A percentile compares a stretch with the other conserved stretches of the same genome.
phyloP scores from a whole-genome alignment of 345 rosid species.

The Eucalyptus regnans region DNA sequence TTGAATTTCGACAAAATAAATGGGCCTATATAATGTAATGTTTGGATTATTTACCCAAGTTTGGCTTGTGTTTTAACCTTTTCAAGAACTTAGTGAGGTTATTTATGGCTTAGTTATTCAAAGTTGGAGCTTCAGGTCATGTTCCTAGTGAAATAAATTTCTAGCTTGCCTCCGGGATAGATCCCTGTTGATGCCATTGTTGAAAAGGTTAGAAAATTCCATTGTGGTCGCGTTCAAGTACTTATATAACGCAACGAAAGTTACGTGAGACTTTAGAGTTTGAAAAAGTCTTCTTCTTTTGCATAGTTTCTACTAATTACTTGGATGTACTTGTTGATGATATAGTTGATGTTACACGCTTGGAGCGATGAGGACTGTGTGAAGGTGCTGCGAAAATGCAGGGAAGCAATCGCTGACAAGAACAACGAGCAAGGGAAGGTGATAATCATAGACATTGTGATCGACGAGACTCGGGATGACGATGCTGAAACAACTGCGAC shows the following conservation, averaged over 20 bases:
- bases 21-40: too few relatives aligned
- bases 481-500: neutral
- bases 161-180: neutral
- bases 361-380: constrained; percentile 31
- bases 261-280: neutral
- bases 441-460: constrained; percentile 6
- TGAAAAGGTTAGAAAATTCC: neutral
- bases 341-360: constrained; percentile 19
- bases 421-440: neutral
- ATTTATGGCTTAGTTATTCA: too few relatives aligned
- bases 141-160: neutral
- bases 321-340: neutral
- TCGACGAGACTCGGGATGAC: neutral
- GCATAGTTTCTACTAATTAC: neutral
- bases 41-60: too few relatives aligned
- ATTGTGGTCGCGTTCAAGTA: neutral
- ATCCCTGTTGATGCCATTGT: neutral
- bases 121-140: neutral
- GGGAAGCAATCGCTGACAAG: constrained; percentile 10
- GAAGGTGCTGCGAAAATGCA: constrained; percentile 24
- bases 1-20: too few relatives aligned
- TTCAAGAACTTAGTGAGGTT: too few relatives aligned
- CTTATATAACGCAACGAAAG: neutral
- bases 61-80: too few relatives aligned
- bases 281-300: neutral